phyloP scores from a whole-genome alignment of 2,329 filamentous ascomycete species.

The Coniochaeta prunicola region DNA sequence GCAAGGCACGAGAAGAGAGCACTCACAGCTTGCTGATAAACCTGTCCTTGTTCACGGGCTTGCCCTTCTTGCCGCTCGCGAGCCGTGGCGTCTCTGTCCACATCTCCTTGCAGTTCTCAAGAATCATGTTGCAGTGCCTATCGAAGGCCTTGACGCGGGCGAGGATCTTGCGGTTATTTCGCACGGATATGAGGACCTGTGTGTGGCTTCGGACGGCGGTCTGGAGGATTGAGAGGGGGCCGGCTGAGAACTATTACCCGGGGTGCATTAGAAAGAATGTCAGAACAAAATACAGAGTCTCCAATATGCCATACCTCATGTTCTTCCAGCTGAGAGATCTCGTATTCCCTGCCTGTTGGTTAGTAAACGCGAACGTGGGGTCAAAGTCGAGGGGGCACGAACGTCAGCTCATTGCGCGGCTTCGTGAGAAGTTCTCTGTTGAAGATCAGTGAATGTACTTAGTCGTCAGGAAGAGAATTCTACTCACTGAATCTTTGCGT shows the following conservation, averaged over 20 bases:
- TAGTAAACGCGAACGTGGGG: slow-evolving; percentile 5
- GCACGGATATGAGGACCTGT: slow-evolving; percentile 93
- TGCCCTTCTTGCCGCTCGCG: slow-evolving; percentile 79
- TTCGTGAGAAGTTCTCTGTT: slow-evolving; percentile 80
- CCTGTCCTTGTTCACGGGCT: slow-evolving; percentile 92
- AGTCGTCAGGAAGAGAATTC: slow-evolving; percentile 12
- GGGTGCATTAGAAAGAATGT: neutral
- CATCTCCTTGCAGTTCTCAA: slow-evolving; percentile 71
- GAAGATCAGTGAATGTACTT: slow-evolving; percentile 1
- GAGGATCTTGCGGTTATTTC: slow-evolving; percentile 96
- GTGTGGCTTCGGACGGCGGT: slow-evolving; percentile 91
- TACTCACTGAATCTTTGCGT: slow-evolving; percentile 13
- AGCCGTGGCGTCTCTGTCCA: slow-evolving; percentile 91
- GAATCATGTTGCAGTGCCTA: slow-evolving; percentile 90
- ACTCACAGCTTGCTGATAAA: slow-evolving; percentile 96
- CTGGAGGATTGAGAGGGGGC: slow-evolving; percentile 87
- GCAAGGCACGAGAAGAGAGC: slow-evolving; percentile 14
- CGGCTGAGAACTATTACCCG: slow-evolving; percentile 20
- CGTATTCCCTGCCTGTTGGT: slow-evolving; percentile 63
- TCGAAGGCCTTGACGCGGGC: slow-evolving; percentile 98
- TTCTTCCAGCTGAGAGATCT: slow-evolving; percentile 65
- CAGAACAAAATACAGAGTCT: neutral
- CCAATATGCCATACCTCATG: slow-evolving; percentile 40
- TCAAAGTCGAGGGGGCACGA: slow-evolving; percentile 32
- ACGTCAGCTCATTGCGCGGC: slow-evolving; percentile 87